A percentile compares a stretch with the other conserved stretches of the same genome.
Conservation (phyloP, 176 grass and related monocot species). For the Typha latifolia region DNA sequence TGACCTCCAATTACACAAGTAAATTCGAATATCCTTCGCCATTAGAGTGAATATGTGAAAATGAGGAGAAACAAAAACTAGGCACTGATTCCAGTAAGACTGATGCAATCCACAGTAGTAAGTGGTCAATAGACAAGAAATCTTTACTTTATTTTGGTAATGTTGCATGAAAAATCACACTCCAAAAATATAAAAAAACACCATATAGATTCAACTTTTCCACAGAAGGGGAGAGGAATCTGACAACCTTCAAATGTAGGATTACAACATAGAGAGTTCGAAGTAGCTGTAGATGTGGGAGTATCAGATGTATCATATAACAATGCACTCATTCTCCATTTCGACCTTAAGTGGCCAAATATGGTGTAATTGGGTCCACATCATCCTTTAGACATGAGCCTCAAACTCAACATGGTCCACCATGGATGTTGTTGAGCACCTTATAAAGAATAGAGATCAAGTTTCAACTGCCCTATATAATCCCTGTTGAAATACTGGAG, state of each 20-base stretch:
- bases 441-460: background rate
- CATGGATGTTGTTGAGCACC: background rate
- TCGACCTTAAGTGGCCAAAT: background rate
- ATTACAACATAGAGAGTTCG: background rate
- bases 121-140: background rate
- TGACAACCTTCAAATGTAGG: background rate
- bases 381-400: background rate
- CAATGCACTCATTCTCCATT: background rate
- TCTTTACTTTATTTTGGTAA: background rate
- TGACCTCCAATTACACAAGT: too few species aligned
- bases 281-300: background rate
- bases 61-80: too few species aligned
- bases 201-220: background rate
- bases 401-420: background rate
- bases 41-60: too few species aligned
- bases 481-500: slow-evolving; percentile 55
- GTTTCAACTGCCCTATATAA: slow-evolving; percentile 29
- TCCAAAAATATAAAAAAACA: background rate
- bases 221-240: background rate
- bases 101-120: too few species aligned
- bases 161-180: background rate
- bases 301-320: background rate
- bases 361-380: background rate
- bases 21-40: too few species aligned
- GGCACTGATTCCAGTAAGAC: too few species aligned